These are phyloP conservation scores for Pseudocercospora vitis DNA, from an alignment of 2,329 filamentous ascomycete genomes.

Conservation along the genomic window DNA sequence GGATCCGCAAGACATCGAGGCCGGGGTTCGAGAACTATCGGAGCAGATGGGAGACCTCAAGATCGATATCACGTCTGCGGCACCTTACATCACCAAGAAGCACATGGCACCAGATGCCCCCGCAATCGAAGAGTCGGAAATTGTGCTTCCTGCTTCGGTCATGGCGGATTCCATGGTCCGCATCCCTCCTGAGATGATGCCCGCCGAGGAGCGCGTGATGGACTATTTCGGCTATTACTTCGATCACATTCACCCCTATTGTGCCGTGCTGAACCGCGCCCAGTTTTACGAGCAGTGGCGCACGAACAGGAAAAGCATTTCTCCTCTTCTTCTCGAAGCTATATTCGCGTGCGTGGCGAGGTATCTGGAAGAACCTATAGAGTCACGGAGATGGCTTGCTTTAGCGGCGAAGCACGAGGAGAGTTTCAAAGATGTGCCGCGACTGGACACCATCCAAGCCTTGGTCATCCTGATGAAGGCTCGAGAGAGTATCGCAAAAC, in stretches of 20 bases:
- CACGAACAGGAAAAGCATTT: conserved; percentile 76
- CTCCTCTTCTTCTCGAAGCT: conserved; percentile 82
- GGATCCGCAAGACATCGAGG: conserved; percentile 37
- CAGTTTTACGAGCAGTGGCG: conserved; percentile 90
- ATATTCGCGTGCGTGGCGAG: conserved; percentile 87
- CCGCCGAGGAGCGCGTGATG: conserved; percentile 75
- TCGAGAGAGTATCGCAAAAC: conserved; percentile 84
- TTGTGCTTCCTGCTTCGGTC: conserved; percentile 66
- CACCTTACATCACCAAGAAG: conserved; percentile 77
- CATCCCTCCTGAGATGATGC: conserved; percentile 92
- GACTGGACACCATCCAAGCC: conserved; percentile 88
- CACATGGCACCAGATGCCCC: conserved; percentile 59
- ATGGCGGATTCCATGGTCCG: conserved; percentile 74
- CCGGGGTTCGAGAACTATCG: conserved; percentile 33
- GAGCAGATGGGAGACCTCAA: conserved; percentile 80
- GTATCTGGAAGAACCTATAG: conserved; percentile 76
- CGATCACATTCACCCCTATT: conserved; percentile 84
- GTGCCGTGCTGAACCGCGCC: conserved; percentile 80
- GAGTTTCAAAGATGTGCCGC: conserved; percentile 88
- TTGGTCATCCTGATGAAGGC: conserved; percentile 86
- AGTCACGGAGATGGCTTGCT: conserved; percentile 90
- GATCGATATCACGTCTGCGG: conserved; percentile 82
- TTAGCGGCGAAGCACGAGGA: conserved; percentile 86
- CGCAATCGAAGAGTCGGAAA: conserved; percentile 70
- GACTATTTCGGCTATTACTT: conserved; percentile 92